These are phyloP conservation scores for Neospermospora avenae DNA, from an alignment of 2,329 filamentous ascomycete genomes.

Conservation along the genomic window DNA sequence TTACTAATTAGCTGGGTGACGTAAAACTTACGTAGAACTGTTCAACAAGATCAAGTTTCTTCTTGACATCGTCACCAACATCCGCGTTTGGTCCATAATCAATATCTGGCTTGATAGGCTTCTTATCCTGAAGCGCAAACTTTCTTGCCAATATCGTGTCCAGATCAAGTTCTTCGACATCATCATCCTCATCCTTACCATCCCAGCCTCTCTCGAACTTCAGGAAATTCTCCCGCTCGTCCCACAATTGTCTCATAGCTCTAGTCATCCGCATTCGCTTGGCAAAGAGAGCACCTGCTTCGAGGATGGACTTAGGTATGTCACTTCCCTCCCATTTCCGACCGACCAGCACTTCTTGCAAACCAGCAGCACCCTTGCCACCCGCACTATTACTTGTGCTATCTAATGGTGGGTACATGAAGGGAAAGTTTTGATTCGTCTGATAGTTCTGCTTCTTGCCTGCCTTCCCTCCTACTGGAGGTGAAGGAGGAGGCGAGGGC, in stretches of 20 bases:
- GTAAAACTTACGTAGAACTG: slow-evolving; percentile 71
- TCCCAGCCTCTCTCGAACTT: slow-evolving; percentile 91
- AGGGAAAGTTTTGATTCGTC: slow-evolving; percentile 97
- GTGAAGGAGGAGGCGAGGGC: slow-evolving; percentile 91
- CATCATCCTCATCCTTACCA: slow-evolving; percentile 38
- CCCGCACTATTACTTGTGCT: slow-evolving; percentile 84
- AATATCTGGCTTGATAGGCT: slow-evolving; percentile 37
- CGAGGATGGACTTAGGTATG: slow-evolving; percentile 89
- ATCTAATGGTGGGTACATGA: slow-evolving; percentile 92
- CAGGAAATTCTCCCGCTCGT: slow-evolving; percentile 86
- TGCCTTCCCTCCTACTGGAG: slow-evolving; percentile 80
- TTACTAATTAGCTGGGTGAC: slow-evolving; percentile 6
- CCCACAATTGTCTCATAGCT: slow-evolving; percentile 90
- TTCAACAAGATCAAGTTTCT: slow-evolving; percentile 71
- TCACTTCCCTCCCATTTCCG: slow-evolving; percentile 91
- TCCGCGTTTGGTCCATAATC: slow-evolving; percentile 51
- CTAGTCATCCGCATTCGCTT: slow-evolving; percentile 87
- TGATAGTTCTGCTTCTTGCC: slow-evolving; percentile 99
- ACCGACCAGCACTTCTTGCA: slow-evolving; percentile 77
- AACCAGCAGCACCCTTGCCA: slow-evolving; percentile 78
- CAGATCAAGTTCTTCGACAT: slow-evolving; percentile 41
- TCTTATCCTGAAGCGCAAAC: slow-evolving; percentile 41
- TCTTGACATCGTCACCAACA: slow-evolving; percentile 53
- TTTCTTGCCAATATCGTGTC: slow-evolving; percentile 42
- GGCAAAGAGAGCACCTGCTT: slow-evolving; percentile 90